phyloP scores from a whole-genome alignment of 2,329 filamentous ascomycete species.

The Fusarium sarcochroum region DNA sequence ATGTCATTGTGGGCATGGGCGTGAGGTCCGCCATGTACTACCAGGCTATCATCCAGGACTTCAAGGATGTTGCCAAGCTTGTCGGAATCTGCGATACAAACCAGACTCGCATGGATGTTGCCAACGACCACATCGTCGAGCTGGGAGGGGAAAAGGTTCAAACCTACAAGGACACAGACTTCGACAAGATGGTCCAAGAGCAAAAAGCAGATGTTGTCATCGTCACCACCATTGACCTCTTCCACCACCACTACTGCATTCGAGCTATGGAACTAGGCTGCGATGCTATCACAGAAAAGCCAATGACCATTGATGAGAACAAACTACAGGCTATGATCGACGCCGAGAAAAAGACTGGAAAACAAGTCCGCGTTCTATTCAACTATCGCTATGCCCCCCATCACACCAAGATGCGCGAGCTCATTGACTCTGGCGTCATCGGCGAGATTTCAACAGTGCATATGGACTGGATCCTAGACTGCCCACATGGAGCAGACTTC shows the following conservation, averaged over 20 bases:
- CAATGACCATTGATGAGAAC: slow-evolving; percentile 73
- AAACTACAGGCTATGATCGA: slow-evolving; percentile 63
- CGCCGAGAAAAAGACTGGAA: slow-evolving; percentile 50
- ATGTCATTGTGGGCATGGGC: slow-evolving; percentile 71
- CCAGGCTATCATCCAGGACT: slow-evolving; percentile 68
- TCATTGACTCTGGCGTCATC: slow-evolving; percentile 68
- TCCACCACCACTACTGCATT: slow-evolving; percentile 72
- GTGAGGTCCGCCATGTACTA: slow-evolving; percentile 73
- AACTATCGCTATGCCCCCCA: slow-evolving; percentile 76
- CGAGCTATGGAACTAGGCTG: slow-evolving; percentile 71
- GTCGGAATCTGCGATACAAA: slow-evolving; percentile 73
- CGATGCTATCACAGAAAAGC: slow-evolving; percentile 73
- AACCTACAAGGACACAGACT: slow-evolving; percentile 67
- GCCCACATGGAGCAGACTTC: slow-evolving; percentile 72
- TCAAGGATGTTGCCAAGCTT: slow-evolving; percentile 62
- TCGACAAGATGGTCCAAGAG: slow-evolving; percentile 70
- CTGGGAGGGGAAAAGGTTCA: slow-evolving; percentile 65
- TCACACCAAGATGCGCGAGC: slow-evolving; percentile 70
- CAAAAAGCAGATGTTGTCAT: slow-evolving; percentile 72
- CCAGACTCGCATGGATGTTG: slow-evolving; percentile 70
- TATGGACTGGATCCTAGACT: slow-evolving; percentile 75
- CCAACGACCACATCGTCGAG: slow-evolving; percentile 62
- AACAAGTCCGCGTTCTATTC: slow-evolving; percentile 70
- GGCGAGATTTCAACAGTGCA: slow-evolving; percentile 70
- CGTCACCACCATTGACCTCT: slow-evolving; percentile 73